phyloP scores from a whole-genome alignment of 495 filamentous ascomycete genomes.

The Extremus antarcticus region DNA sequence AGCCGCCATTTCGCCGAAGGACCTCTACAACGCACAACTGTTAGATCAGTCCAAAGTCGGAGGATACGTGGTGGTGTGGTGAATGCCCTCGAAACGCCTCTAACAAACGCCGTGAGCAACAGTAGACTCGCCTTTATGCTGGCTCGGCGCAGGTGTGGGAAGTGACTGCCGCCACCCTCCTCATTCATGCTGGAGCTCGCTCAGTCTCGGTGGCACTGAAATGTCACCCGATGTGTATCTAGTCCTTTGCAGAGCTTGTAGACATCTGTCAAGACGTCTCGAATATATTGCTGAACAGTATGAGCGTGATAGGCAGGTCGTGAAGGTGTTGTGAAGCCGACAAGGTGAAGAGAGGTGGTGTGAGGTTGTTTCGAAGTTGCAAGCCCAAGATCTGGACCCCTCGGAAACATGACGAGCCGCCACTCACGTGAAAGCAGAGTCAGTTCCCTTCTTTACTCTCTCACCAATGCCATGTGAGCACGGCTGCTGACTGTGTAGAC shows the following conservation, averaged over 20 bases:
- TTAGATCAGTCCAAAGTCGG: too few species aligned
- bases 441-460: too few species aligned
- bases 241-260: too few species aligned
- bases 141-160: background rate
- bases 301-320: background rate
- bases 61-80: too few species aligned
- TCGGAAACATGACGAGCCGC: too few species aligned
- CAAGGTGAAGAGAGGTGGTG: background rate
- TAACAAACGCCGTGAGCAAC: background rate
- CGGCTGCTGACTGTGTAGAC: background rate
- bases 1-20: too few species aligned
- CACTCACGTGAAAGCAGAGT: background rate
- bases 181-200: background rate
- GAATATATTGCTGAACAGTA: background rate
- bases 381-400: background rate
- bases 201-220: too few species aligned
- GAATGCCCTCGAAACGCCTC: too few species aligned
- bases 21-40: too few species aligned
- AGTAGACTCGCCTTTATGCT: slow-evolving; percentile 6
- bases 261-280: too few species aligned
- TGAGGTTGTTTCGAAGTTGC: background rate
- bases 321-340: background rate
- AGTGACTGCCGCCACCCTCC: background rate
- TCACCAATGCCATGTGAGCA: too few species aligned
- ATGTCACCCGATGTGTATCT: background rate